phyloP scores from a whole-genome alignment of 257 asterid species.

The Ophiorrhiza pumila region DNA sequence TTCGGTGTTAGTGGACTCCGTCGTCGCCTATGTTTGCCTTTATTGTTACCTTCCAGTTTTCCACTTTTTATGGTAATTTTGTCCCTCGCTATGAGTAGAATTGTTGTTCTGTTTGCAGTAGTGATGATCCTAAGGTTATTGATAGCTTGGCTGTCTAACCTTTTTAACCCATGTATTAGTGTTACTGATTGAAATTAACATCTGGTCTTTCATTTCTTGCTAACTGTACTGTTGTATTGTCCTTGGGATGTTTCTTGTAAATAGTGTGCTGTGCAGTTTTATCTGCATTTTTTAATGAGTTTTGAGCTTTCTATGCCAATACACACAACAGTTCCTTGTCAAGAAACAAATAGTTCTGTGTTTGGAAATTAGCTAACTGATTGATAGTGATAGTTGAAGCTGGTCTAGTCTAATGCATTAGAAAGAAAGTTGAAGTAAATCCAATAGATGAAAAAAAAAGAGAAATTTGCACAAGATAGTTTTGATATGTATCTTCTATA shows the following conservation, averaged over 20 bases:
- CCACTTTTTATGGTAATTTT: not conserved
- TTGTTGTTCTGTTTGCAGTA: not conserved
- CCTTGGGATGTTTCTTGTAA: not conserved
- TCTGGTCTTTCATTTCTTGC: not conserved
- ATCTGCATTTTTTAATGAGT: too few species aligned
- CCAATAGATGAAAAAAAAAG: too few species aligned
- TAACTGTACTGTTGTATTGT: not conserved
- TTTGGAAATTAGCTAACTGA: too few species aligned
- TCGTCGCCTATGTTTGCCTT: constrained; percentile 1
- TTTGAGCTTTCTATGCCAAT: too few species aligned
- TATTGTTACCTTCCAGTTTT: constrained; percentile 18
- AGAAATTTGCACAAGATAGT: too few species aligned
- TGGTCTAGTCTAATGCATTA: too few species aligned
- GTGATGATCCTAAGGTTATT: constrained; percentile 2
- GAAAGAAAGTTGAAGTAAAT: too few species aligned
- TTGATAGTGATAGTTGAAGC: too few species aligned
- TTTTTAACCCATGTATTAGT: constrained; percentile 16
- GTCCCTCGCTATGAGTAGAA: not conserved
- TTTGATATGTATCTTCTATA: too few species aligned
- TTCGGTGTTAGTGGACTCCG: constrained; percentile 43
- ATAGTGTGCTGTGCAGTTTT: not conserved
- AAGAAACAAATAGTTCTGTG: too few species aligned
- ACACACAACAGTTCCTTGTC: too few species aligned
- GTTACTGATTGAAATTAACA: not conserved
- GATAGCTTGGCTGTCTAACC: constrained; percentile 18